These are phyloP conservation scores for Rhizopogon roseolus DNA, from an alignment of 768 basidiomycete genomes.

Conservation along the genomic window DNA sequence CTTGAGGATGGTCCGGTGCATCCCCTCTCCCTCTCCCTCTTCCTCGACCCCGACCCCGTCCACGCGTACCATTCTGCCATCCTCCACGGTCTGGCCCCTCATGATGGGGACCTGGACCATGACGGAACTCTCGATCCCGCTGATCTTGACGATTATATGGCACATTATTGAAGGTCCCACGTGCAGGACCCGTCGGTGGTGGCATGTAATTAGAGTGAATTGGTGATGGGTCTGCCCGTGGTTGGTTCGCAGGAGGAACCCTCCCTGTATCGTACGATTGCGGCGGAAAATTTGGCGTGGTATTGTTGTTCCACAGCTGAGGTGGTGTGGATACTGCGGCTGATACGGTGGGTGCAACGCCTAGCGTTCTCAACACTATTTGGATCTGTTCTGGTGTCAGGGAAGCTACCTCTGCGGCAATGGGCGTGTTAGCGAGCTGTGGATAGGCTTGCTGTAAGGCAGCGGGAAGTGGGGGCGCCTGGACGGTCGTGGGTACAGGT, in stretches of 20 bases:
- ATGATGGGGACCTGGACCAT: constrained; percentile 15
- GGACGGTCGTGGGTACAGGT: neutral
- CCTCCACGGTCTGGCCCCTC: constrained; percentile 32
- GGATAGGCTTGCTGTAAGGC: constrained; percentile 25
- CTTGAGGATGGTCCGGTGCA: constrained; percentile 37
- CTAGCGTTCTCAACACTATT: constrained; percentile 55
- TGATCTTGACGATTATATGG: constrained; percentile 14
- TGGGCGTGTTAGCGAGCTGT: constrained; percentile 40
- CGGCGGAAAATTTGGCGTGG: constrained; percentile 8
- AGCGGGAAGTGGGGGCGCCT: constrained; percentile 13
- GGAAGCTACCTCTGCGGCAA: constrained; percentile 68
- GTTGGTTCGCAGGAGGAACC: constrained; percentile 21
- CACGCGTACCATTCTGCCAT: constrained; percentile 20
- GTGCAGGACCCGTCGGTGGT: constrained; percentile 12
- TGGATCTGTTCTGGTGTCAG: constrained; percentile 77
- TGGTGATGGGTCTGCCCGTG: constrained; percentile 19
- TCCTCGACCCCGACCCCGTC: constrained; percentile 29
- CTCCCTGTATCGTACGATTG: constrained; percentile 5
- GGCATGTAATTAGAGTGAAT: constrained; percentile 8
- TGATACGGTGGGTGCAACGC: constrained; percentile 23
- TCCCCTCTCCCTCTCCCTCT: constrained; percentile 25
- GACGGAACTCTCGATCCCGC: constrained; percentile 16
- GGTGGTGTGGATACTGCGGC: constrained; percentile 22
- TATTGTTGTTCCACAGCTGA: constrained; percentile 7
- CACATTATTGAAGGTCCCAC: constrained; percentile 20